These are phyloP conservation scores for Quercus parvula DNA, from an alignment of 306 rosid genomes.

Conservation along the genomic window DNA sequence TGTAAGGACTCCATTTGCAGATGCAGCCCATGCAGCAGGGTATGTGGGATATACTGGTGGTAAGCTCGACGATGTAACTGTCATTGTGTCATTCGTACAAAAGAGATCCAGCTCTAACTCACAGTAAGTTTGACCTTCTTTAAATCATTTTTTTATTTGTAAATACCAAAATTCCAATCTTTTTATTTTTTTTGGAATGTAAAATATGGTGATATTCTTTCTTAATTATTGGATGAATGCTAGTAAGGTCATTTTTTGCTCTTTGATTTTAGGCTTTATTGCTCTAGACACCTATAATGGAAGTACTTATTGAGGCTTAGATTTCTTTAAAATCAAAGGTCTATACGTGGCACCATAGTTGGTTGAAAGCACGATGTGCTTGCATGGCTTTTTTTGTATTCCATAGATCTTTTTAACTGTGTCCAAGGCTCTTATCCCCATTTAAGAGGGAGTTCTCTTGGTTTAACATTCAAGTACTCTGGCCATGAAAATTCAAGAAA, in stretches of 20 bases:
- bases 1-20: conserved; percentile 67
- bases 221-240: background rate
- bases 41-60: conserved; percentile 66
- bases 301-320: background rate
- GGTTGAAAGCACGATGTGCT: background rate
- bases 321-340: background rate
- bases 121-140: conserved; percentile 5
- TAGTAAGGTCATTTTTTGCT: background rate
- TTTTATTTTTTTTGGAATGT: background rate
- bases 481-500: background rate
- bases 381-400: background rate
- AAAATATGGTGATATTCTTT: background rate
- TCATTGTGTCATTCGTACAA: conserved; percentile 60
- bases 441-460: background rate
- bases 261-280: background rate
- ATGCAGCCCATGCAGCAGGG: conserved; percentile 63
- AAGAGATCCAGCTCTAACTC: conserved; percentile 10
- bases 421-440: background rate
- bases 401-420: background rate
- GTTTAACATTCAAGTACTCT: background rate
- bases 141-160: background rate
- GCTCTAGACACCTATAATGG: background rate
- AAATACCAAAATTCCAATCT: background rate
- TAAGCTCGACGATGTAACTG: conserved; percentile 70
- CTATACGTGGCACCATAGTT: background rate